These are phyloP conservation scores for Cyclotella cryptica DNA, from an alignment of 108 stramenopile species.

Conservation along the genomic window DNA sequence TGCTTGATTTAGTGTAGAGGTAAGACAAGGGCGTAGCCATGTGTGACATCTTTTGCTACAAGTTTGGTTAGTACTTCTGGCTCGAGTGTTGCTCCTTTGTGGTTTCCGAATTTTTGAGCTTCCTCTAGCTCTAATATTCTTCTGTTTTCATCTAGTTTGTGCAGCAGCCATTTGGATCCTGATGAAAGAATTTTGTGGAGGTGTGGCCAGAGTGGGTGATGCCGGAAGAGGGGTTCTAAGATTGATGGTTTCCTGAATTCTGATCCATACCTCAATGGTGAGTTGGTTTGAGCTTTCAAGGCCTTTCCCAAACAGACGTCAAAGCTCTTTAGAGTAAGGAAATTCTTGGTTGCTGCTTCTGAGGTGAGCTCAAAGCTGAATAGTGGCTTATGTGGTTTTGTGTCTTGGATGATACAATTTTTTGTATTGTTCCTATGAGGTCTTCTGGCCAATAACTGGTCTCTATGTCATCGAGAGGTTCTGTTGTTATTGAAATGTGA, in stretches of 20 bases:
- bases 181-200: too few relatives aligned
- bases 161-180: constrained; percentile 10
- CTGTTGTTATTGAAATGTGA: too few relatives aligned
- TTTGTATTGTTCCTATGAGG: too few relatives aligned
- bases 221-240: not conserved
- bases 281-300: constrained; percentile 1
- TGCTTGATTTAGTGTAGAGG: not conserved
- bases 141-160: not conserved
- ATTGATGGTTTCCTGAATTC: not conserved
- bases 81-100: constrained; percentile 18
- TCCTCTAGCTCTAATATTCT: constrained; percentile 15
- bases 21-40: constrained; percentile 11
- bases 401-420: too few relatives aligned
- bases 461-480: too few relatives aligned
- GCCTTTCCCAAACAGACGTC: constrained; percentile 4
- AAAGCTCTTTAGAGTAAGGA: constrained; percentile 5
- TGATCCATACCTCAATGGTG: constrained; percentile 13
- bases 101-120: constrained; percentile 23
- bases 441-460: too few relatives aligned
- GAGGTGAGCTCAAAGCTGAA: constrained; percentile 15
- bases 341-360: constrained; percentile 11
- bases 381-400: not conserved
- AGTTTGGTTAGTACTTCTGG: constrained; percentile 16
- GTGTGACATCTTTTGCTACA: not conserved
- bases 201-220: constrained; percentile 30